Conservation (phyloP, 2,329 filamentous ascomycete genomes). For the Fusarium denticulatum region DNA sequence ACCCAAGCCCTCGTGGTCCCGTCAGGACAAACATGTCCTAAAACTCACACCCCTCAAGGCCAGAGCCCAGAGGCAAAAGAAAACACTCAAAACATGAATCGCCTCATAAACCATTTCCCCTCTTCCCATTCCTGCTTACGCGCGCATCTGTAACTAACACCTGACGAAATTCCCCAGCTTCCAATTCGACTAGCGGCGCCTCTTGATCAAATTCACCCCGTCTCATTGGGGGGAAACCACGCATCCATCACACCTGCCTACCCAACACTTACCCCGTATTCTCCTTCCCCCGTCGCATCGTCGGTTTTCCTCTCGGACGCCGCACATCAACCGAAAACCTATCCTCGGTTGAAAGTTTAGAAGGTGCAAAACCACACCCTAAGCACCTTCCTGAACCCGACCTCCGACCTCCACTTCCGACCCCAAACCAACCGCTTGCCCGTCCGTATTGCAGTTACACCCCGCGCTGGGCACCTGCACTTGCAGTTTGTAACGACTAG, state of each 20-base stretch:
- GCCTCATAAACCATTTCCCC: slow-evolving; percentile 25
- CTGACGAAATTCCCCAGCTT: slow-evolving; percentile 37
- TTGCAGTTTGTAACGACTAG: slow-evolving; percentile 11
- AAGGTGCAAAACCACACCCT: slow-evolving; percentile 10
- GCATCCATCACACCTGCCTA: slow-evolving; percentile 7
- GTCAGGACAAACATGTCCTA: background rate
- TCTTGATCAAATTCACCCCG: slow-evolving; percentile 43
- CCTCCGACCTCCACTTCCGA: slow-evolving; percentile 26
- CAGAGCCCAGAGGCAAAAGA: background rate
- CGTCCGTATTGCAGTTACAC: slow-evolving; percentile 18
- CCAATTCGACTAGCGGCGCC: slow-evolving; percentile 34
- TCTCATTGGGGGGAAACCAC: slow-evolving; percentile 40
- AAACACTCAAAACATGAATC: slow-evolving; percentile 19
- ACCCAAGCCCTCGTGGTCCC: background rate
- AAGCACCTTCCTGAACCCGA: slow-evolving; percentile 24
- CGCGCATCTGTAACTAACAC: slow-evolving; percentile 24
- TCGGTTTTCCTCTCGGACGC: slow-evolving; percentile 43
- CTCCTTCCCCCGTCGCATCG: slow-evolving; percentile 36
- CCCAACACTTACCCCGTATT: slow-evolving; percentile 28
- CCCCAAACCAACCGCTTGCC: slow-evolving; percentile 28
- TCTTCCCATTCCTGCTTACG: slow-evolving; percentile 11
- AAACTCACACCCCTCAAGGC: slow-evolving; percentile 5
- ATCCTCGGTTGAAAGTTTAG: slow-evolving; percentile 38
- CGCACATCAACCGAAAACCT: slow-evolving; percentile 40
- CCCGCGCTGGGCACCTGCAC: slow-evolving; percentile 23